Percentiles rank a stretch among this genome's conserved stretches.
These are phyloP conservation scores for Marasmius oreades DNA, from an alignment of 1,284 basidiomycete genomes.

Conservation along the genomic window DNA sequence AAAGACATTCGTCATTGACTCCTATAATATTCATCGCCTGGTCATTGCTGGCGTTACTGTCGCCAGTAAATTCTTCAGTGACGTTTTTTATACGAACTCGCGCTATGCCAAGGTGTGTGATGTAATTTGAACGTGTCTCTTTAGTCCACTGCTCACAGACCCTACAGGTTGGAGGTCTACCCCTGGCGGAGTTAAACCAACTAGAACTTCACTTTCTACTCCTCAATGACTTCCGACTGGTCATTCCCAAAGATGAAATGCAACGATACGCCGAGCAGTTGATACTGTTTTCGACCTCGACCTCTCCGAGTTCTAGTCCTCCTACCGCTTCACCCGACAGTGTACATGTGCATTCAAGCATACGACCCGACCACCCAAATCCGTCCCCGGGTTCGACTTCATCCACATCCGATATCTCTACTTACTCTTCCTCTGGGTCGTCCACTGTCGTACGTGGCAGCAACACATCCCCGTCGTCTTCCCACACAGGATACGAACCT, in stretches of 20 bases:
- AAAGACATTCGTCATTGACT: slow-evolving; percentile 90
- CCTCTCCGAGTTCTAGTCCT: slow-evolving; percentile 22
- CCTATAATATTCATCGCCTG: slow-evolving; percentile 93
- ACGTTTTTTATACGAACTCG: slow-evolving; percentile 99
- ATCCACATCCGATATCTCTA: slow-evolving; percentile 8
- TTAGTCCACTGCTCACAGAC: background rate
- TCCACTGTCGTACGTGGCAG: background rate
- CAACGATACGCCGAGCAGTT: slow-evolving; percentile 93
- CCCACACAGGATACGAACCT: background rate
- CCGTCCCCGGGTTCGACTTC: background rate
- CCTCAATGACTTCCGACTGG: slow-evolving; percentile 91
- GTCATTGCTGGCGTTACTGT: slow-evolving; percentile 98
- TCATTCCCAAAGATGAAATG: slow-evolving; percentile 89
- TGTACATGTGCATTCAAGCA: background rate
- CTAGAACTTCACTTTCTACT: slow-evolving; percentile 96
- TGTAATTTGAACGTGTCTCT: no score
- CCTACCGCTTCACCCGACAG: slow-evolving; percentile 15
- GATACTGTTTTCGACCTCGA: slow-evolving; percentile 55
- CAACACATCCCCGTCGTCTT: background rate
- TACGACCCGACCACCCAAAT: background rate
- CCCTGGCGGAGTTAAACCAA: slow-evolving; percentile 92
- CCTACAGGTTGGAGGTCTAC: slow-evolving; percentile 86
- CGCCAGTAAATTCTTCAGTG: slow-evolving; percentile 97
- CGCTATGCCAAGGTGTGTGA: slow-evolving; percentile 92
- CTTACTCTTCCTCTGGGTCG: slow-evolving; percentile 6